These are phyloP conservation scores for Ochromonas danica DNA, from an alignment of 108 stramenopile species.

Conservation along the genomic window DNA sequence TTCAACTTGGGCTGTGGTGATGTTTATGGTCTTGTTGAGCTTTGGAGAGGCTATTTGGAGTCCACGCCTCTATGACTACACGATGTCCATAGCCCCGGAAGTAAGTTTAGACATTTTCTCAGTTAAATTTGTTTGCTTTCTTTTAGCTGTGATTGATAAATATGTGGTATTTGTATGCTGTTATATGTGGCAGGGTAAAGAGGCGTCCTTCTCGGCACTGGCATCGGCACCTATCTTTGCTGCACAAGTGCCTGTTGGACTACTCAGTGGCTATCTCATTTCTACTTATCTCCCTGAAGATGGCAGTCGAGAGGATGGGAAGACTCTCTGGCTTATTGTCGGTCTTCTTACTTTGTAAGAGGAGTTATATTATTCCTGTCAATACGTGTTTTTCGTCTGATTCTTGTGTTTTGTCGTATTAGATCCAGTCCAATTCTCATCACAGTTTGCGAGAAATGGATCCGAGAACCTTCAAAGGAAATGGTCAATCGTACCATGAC, in stretches of 20 bases:
- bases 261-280: slow-evolving; percentile 67
- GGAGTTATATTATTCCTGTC: not conserved
- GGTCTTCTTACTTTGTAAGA: slow-evolving; percentile 55
- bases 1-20: slow-evolving; percentile 61
- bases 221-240: slow-evolving; percentile 72
- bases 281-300: slow-evolving; percentile 65
- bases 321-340: slow-evolving; percentile 76
- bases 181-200: slow-evolving; percentile 67
- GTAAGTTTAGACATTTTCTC: not conserved
- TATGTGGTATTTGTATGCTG: too few relatives aligned
- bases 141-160: too few relatives aligned
- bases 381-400: not conserved
- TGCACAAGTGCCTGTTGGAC: slow-evolving; percentile 73
- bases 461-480: slow-evolving; percentile 5
- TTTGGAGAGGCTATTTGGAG: slow-evolving; percentile 77
- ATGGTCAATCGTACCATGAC: not conserved
- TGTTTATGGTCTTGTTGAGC: slow-evolving; percentile 66
- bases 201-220: slow-evolving; percentile 76
- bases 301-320: slow-evolving; percentile 57
- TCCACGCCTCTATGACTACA: slow-evolving; percentile 73
- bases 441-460: slow-evolving; percentile 5
- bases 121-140: not conserved
- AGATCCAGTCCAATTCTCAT: slow-evolving; percentile 35
- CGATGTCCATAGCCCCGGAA: slow-evolving; percentile 62
- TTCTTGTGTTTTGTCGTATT: not conserved